Conservation (phyloP, 108 stramenopile species). For the Pseudonitzschia delicatissima region DNA sequence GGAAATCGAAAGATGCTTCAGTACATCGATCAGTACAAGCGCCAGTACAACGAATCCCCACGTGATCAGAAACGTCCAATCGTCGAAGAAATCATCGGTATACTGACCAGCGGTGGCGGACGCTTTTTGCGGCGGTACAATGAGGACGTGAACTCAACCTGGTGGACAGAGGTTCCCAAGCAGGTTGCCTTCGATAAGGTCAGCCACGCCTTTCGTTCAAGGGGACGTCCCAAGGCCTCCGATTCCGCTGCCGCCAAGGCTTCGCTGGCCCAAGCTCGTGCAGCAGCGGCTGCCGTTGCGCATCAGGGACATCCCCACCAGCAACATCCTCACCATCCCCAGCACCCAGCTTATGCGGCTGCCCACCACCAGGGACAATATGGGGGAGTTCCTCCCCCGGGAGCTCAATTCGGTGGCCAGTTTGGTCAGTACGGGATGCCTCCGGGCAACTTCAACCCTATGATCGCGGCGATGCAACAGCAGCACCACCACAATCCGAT, state of each 20-base stretch:
- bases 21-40: conserved; percentile 16
- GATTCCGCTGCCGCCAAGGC: conserved; percentile 8
- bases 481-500: conserved; percentile 1
- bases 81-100: conserved; percentile 23
- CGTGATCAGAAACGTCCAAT: conserved; percentile 20
- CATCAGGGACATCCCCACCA: background rate
- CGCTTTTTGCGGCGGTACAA: conserved; percentile 15
- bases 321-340: background rate
- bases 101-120: conserved; percentile 1
- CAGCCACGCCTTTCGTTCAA: conserved; percentile 33
- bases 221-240: conserved; percentile 14
- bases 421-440: background rate
- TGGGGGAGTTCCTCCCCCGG: background rate
- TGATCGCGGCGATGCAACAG: conserved; percentile 11
- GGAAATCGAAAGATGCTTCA: conserved; percentile 15
- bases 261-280: background rate
- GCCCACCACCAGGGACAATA: conserved; percentile 8
- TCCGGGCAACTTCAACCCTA: background rate
- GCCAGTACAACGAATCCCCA: conserved; percentile 13
- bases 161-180: conserved; percentile 29
- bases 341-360: background rate
- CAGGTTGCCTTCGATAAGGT: conserved; percentile 35
- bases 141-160: conserved; percentile 18
- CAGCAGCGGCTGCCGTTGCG: background rate
- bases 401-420: background rate